These are phyloP conservation scores for Spiraea crenata DNA, from an alignment of 331 rosid species.

Conservation along the genomic window DNA sequence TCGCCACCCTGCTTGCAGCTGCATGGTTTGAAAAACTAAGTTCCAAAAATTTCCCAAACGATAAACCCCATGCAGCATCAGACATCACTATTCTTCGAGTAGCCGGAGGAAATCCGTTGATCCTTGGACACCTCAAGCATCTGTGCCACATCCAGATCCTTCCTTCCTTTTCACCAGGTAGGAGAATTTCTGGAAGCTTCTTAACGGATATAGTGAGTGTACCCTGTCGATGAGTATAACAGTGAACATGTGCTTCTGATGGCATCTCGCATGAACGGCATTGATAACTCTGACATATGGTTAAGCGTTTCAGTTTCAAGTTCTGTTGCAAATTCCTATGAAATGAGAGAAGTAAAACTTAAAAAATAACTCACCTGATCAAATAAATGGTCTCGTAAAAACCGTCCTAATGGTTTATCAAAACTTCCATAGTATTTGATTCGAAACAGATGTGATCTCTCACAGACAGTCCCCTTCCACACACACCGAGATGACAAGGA, in stretches of 20 bases:
- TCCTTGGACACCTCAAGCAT: conserved; percentile 90
- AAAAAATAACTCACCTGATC: conserved; percentile 64
- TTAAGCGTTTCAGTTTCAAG: conserved; percentile 25
- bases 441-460: conserved; percentile 92
- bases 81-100: conserved; percentile 95
- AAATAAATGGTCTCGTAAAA: conserved; percentile 80
- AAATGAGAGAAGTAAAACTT: conserved; percentile 14
- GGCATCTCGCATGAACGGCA: conserved; percentile 90
- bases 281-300: conserved; percentile 59
- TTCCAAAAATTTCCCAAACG: conserved; percentile 98
- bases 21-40: conserved; percentile 99
- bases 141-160: conserved; percentile 99
- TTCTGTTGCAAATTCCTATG: conserved; percentile 14
- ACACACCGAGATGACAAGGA: conserved; percentile 92
- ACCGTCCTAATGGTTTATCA: conserved; percentile 93
- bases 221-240: conserved; percentile 97
- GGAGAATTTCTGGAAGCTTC: conserved; percentile 60
- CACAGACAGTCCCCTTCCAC: conserved; percentile 93
- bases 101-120: conserved; percentile 87
- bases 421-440: conserved; percentile 92
- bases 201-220: conserved; percentile 94
- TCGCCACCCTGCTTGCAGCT: conserved; percentile 97
- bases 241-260: conserved; percentile 90
- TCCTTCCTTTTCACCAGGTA: conserved; percentile 92
- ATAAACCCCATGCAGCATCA: conserved; percentile 99